phyloP scores from a whole-genome alignment of 108 stramenopile species.

The Chaetoceros muelleri region DNA sequence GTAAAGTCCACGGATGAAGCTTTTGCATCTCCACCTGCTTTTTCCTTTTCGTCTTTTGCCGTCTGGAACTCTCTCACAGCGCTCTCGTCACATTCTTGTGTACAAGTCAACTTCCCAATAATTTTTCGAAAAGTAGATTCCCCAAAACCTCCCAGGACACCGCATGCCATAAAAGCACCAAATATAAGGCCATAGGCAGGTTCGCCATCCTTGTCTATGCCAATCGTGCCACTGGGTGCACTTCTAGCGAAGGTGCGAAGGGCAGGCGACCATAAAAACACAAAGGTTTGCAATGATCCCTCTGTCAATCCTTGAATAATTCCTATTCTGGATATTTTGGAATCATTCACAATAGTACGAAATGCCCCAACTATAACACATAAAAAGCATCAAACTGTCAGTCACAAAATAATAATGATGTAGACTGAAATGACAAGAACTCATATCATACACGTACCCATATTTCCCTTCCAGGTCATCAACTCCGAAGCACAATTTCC shows the following conservation, averaged over 20 bases:
- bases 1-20: conserved; percentile 48
- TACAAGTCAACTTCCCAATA: conserved; percentile 18
- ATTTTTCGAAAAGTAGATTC: conserved; percentile 22
- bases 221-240: conserved; percentile 9
- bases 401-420: background rate
- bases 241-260: conserved; percentile 24
- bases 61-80: background rate
- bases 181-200: conserved; percentile 68
- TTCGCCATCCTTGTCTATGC: conserved; percentile 35
- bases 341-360: conserved; percentile 21
- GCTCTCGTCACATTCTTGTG: too few relatives aligned
- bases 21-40: conserved; percentile 16
- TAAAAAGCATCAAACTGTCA: background rate
- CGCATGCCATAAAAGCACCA: conserved; percentile 66
- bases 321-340: conserved; percentile 35
- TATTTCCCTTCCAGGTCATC: background rate
- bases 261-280: conserved; percentile 74
- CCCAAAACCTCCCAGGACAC: conserved; percentile 56
- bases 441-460: background rate
- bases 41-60: conserved; percentile 10
- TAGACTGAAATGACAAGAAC: background rate
- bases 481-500: background rate
- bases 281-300: conserved; percentile 62
- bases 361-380: conserved; percentile 18
- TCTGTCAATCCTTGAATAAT: conserved; percentile 60